Base-by-base conservation (phyloP, 306 rosid genomes). In the Canavalia gladiata region DNA sequence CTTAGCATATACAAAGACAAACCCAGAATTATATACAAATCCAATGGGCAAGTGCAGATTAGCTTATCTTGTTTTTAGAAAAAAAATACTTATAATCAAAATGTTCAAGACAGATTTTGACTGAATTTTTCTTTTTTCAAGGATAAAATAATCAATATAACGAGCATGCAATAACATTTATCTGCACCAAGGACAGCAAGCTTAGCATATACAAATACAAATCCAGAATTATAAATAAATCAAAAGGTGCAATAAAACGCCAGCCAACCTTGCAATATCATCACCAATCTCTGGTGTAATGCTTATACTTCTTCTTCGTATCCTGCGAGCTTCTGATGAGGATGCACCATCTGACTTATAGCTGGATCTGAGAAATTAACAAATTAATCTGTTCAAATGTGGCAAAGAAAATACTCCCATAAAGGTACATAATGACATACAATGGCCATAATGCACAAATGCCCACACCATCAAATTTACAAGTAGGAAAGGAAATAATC, bases 231-330 rank as follows among this genome's bases (percentile, higher is more conserved):
- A 18, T 18, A 18, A 18, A 18, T 18, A 18, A 37, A 73, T n/a
- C 49, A 29, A 70, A 28, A 74, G 77, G 74, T 60, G 82, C 28
- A 57, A 86, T 29, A 68, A 65, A 59, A 84, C 75, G 84, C 81
- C 13, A 60, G 83, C 73, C 92, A 86, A 95, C 99, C 99, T 91
- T 81, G 87, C 98, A 77, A 95, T 93, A 81, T 95, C 98, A 90
- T 95, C 99, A 82, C 99, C 93, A 72, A 95, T 93, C 90, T 95
- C 99, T 43, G 98, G 98, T 50, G 97, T 95, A 76, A 95, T 93
- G 74, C 98, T 95, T 54, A 90, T 86, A 91, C 99, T 91, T 86
- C 99, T 90, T 84, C 98, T 85, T 85, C 98, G 89, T 78, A 91
- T 70, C 81, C 96, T 87, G 67, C 97, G 96, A 75, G 87, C 90